phyloP scores from a whole-genome alignment of 2,329 filamentous ascomycete genomes.

The Microascus cirrosus region DNA sequence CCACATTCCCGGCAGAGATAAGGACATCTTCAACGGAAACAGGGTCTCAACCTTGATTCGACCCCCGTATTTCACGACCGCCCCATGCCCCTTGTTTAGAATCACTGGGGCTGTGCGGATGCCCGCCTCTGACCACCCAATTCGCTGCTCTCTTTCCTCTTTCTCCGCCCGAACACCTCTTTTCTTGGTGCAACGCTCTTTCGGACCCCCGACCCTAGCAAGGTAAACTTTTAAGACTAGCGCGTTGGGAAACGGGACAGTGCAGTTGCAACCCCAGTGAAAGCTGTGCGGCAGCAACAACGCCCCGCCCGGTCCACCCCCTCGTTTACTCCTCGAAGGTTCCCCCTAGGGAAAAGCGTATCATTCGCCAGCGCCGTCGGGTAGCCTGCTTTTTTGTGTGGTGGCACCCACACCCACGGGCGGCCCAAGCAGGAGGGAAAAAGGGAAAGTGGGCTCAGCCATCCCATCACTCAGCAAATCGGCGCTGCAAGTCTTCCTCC shows the following conservation, averaged over 20 bases:
- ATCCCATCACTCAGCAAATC: not conserved
- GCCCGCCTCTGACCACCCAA: not conserved
- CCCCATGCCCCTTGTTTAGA: not conserved
- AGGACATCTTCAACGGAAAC: too few relatives aligned
- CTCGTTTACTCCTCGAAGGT: not conserved
- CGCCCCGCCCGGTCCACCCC: not conserved
- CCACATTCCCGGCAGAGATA: too few relatives aligned
- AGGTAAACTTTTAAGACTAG: not conserved
- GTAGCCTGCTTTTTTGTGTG: not conserved
- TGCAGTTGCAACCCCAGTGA: not conserved
- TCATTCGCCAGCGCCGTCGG: not conserved
- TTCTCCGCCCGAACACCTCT: not conserved
- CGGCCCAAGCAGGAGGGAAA: not conserved
- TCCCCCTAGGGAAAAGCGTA: not conserved
- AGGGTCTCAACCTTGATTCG: too few relatives aligned
- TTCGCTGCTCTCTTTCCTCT: not conserved
- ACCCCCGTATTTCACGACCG: too few relatives aligned
- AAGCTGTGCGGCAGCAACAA: not conserved
- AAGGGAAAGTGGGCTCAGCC: not conserved
- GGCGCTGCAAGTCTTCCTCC: not conserved
- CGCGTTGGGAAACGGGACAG: not conserved
- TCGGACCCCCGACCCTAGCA: not conserved
- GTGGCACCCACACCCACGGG: not conserved
- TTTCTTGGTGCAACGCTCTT: not conserved
- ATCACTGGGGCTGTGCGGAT: not conserved